Evolutionary conservation across 106 monocot species (phyloP).

Genomic region (Xerophyta viscosa): DNA sequence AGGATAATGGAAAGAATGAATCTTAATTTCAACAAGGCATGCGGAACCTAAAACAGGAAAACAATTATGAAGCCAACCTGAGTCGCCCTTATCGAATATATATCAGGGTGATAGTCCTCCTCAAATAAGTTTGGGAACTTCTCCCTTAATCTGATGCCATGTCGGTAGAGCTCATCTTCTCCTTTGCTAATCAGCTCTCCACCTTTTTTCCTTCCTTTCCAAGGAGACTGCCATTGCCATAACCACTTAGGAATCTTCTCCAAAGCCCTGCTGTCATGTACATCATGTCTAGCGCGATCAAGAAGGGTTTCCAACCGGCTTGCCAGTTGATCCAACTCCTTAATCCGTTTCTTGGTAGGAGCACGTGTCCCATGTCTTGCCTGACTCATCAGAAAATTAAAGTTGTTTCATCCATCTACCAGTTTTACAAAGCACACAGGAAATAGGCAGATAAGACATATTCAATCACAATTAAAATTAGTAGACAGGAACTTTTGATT

Average conservation of each 20-base stretch:
- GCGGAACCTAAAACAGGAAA: not conserved
- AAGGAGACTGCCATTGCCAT: conserved; percentile 79
- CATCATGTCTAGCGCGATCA: conserved; percentile 21
- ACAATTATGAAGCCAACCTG: conserved; percentile 42
- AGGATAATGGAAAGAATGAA: too few species aligned
- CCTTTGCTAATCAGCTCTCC: conserved; percentile 76
- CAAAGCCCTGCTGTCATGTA: conserved; percentile 3
- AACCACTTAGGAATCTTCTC: conserved; percentile 71
- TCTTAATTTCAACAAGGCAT: too few species aligned
- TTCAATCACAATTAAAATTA: not conserved
- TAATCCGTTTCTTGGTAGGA: conserved; percentile 94
- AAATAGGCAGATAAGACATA: not conserved
- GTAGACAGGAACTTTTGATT: too few species aligned
- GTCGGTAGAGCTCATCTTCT: conserved; percentile 69
- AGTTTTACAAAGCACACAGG: not conserved
- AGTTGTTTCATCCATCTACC: not conserved
- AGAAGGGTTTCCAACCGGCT: conserved; percentile 51
- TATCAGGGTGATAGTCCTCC: conserved; percentile 83
- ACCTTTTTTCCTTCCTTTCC: conserved; percentile 80
- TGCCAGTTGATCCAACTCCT: conserved; percentile 74
- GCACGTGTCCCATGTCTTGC: conserved; percentile 95
- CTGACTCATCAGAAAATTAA: conserved; percentile 17
- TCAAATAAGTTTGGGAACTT: conserved; percentile 66
- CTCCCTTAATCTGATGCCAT: conserved; percentile 64
- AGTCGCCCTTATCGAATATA: conserved; percentile 71